These are phyloP conservation scores for Nicotiana noctiflora DNA, from an alignment of 257 asterid species.

Conservation along the genomic window DNA sequence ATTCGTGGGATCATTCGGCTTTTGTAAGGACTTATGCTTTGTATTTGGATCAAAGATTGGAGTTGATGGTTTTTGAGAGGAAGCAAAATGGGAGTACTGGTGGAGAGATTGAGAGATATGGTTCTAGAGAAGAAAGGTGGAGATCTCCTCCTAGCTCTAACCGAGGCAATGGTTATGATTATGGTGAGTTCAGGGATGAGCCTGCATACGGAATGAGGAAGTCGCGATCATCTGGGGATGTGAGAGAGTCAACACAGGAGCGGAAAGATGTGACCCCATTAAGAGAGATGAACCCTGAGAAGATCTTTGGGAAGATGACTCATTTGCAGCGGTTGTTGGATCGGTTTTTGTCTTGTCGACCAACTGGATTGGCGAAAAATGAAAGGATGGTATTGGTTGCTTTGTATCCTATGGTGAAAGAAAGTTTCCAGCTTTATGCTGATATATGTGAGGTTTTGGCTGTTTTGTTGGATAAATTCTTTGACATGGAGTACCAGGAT, in stretches of 20 bases:
- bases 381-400: slow-evolving; percentile 79
- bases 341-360: slow-evolving; percentile 59
- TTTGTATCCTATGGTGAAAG: slow-evolving; percentile 46
- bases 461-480: slow-evolving; percentile 60
- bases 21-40: slow-evolving; percentile 59
- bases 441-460: slow-evolving; percentile 77
- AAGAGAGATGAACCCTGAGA: slow-evolving; percentile 59
- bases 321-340: slow-evolving; percentile 75
- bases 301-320: slow-evolving; percentile 64
- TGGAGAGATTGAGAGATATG: slow-evolving; percentile 30
- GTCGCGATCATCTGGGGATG: slow-evolving; percentile 66
- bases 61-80: slow-evolving; percentile 47
- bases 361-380: slow-evolving; percentile 60
- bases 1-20: slow-evolving; percentile 72
- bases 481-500: slow-evolving; percentile 72
- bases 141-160: slow-evolving; percentile 50
- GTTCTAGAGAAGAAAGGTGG: slow-evolving; percentile 37
- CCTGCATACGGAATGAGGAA: slow-evolving; percentile 49
- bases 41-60: slow-evolving; percentile 71
- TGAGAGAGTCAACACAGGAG: slow-evolving; percentile 39
- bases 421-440: slow-evolving; percentile 70
- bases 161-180: slow-evolving; percentile 44
- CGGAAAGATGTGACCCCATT: slow-evolving; percentile 58
- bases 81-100: slow-evolving; percentile 35
- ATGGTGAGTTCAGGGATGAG: slow-evolving; percentile 44